phyloP scores from a whole-genome alignment of 306 rosid species.

The Mucuna pruriens region DNA sequence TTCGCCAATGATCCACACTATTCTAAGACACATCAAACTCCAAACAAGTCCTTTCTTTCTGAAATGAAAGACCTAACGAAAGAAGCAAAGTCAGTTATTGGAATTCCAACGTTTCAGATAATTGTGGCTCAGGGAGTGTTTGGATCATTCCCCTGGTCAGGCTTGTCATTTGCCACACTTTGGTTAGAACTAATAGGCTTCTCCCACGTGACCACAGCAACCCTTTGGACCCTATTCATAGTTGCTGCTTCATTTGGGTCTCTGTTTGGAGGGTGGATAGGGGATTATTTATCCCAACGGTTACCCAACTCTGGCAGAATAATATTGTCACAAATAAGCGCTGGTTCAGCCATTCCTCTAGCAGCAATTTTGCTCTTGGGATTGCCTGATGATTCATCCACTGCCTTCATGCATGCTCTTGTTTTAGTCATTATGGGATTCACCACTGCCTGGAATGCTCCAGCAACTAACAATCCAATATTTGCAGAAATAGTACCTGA shows the following conservation, averaged over 20 bases:
- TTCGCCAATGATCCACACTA: constrained; percentile 79
- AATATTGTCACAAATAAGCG: constrained; percentile 77
- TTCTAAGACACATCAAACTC: constrained; percentile 37
- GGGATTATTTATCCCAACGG: constrained; percentile 62
- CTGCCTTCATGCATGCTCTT: constrained; percentile 67
- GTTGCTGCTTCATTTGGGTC: constrained; percentile 74
- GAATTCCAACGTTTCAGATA: constrained; percentile 81
- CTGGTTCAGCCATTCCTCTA: constrained; percentile 77
- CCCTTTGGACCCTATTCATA: constrained; percentile 65
- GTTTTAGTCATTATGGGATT: constrained; percentile 78
- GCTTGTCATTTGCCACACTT: constrained; percentile 75
- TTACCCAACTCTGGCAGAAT: constrained; percentile 80
- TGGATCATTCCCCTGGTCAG: constrained; percentile 90
- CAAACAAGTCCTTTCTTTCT: constrained; percentile 43
- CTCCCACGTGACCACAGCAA: constrained; percentile 72
- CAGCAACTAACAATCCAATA: constrained; percentile 92
- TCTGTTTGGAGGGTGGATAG: constrained; percentile 82
- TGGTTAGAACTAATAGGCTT: constrained; percentile 93
- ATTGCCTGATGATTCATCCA: constrained; percentile 73
- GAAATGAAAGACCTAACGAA: constrained; percentile 59
- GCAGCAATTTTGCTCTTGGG: constrained; percentile 67
- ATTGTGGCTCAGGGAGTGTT: constrained; percentile 93
- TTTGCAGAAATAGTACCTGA: constrained; percentile 96
- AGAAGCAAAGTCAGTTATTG: constrained; percentile 70
- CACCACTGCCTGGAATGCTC: constrained; percentile 65